phyloP scores from a whole-genome alignment of 2,329 filamentous ascomycete genomes.

The Ramichloridium luteum region DNA sequence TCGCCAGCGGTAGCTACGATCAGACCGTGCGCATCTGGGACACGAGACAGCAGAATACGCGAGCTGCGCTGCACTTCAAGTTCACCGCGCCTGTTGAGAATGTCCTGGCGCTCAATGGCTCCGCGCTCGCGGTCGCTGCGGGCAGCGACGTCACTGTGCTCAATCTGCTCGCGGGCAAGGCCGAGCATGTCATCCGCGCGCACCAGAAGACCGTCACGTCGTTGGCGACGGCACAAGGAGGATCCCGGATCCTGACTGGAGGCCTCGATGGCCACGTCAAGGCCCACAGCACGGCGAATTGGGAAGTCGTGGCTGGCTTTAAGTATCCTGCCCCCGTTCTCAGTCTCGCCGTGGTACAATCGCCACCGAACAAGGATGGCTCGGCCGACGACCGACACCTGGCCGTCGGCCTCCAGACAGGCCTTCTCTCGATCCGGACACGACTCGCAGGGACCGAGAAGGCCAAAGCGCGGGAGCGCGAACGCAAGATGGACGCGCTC shows the following conservation, averaged over 20 bases:
- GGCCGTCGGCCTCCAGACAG: constrained; percentile 87
- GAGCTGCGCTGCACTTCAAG: constrained; percentile 83
- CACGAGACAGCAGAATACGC: constrained; percentile 54
- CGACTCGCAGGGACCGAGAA: constrained; percentile 77
- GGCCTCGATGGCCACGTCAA: constrained; percentile 94
- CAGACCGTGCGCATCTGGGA: constrained; percentile 91
- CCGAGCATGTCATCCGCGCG: constrained; percentile 74
- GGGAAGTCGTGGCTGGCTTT: constrained; percentile 90
- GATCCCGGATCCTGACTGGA: constrained; percentile 70
- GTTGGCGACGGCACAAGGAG: constrained; percentile 68
- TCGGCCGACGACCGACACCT: constrained; percentile 78
- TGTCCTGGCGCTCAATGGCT: constrained; percentile 77
- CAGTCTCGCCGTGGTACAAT: constrained; percentile 62
- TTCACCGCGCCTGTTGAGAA: constrained; percentile 80
- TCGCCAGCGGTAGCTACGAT: constrained; percentile 90
- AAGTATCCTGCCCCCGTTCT: constrained; percentile 92
- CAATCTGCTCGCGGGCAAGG: constrained; percentile 82
- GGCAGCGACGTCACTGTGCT: constrained; percentile 82
- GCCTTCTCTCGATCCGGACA: constrained; percentile 80
- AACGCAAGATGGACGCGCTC: constrained; percentile 74
- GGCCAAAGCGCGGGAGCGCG: constrained; percentile 58
- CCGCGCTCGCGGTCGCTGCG: constrained; percentile 71
- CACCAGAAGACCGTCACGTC: constrained; percentile 97
- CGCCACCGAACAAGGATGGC: constrained; percentile 33
- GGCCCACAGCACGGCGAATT: constrained; percentile 83